phyloP scores from a whole-genome alignment of 371 early-diverging fungal species.

The Globomyces sp. region DNA sequence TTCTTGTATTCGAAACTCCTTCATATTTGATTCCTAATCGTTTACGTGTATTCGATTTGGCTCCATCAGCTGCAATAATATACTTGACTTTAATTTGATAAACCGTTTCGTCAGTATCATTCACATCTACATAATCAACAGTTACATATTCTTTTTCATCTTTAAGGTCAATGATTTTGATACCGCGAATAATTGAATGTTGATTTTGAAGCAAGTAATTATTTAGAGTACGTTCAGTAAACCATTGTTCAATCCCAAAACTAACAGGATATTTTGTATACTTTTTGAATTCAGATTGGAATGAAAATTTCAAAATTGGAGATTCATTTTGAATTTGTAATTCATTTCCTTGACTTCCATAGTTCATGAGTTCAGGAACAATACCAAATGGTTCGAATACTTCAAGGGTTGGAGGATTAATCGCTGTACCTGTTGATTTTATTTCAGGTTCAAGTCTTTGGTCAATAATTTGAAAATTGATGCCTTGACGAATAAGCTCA shows the following conservation, averaged over 20 bases:
- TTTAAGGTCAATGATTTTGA: background rate
- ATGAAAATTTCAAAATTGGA: background rate
- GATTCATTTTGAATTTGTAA: background rate
- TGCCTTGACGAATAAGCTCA: slow-evolving; percentile 23
- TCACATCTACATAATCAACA: background rate
- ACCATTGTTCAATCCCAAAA: slow-evolving; percentile 1
- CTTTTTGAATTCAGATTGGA: background rate
- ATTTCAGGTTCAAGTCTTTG: background rate
- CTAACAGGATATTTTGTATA: background rate
- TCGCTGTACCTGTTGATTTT: background rate
- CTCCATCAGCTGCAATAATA: background rate
- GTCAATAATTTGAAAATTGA: slow-evolving; percentile 15
- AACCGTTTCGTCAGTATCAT: background rate
- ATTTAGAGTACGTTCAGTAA: background rate
- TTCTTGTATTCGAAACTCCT: background rate
- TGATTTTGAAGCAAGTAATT: background rate
- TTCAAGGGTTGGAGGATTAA: background rate
- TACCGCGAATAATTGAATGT: background rate
- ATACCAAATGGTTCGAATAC: slow-evolving; percentile 6
- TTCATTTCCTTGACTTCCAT: background rate
- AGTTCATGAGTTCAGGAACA: background rate
- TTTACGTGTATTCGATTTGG: background rate
- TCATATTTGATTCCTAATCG: background rate
- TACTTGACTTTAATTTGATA: background rate
- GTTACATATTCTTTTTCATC: background rate